Evolutionary conservation across 768 basidiomycete genomes (phyloP).

Genomic region (Calocybe indica): DNA sequence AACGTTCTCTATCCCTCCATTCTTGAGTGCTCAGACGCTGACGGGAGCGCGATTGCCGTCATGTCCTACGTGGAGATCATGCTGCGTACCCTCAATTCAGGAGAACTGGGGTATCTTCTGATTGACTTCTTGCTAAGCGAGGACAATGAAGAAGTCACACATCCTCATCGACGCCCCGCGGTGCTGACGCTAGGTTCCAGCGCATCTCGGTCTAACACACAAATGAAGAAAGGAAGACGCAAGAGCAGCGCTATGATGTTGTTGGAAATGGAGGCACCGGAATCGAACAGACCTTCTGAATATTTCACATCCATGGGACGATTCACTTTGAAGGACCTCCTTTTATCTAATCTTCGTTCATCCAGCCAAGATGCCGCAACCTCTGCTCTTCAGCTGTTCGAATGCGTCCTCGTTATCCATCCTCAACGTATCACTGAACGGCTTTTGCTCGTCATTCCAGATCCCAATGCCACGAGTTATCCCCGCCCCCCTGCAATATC

Average conservation of each 20-base stretch:
- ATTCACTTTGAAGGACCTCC: constrained; percentile 87
- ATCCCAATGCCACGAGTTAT: constrained; percentile 69
- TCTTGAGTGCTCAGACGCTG: constrained; percentile 84
- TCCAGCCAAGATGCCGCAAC: constrained; percentile 57
- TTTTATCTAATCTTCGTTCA: constrained; percentile 75
- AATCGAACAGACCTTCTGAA: constrained; percentile 61
- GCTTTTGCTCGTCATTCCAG: constrained; percentile 66
- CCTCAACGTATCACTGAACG: constrained; percentile 58
- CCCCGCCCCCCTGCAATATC: constrained; percentile 48
- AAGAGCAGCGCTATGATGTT: constrained; percentile 90
- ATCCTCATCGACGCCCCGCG: constrained; percentile 34
- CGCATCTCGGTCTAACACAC: constrained; percentile 24
- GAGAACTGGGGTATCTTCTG: constrained; percentile 62
- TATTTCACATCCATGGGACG: constrained; percentile 87
- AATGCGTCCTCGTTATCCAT: constrained; percentile 67
- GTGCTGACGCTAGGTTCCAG: constrained; percentile 38
- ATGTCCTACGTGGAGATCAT: constrained; percentile 93
- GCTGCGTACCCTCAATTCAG: constrained; percentile 66
- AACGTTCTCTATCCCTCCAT: constrained; percentile 92
- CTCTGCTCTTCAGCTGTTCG: constrained; percentile 76
- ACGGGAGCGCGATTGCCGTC: constrained; percentile 95
- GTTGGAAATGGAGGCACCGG: constrained; percentile 80
- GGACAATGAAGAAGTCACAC: constrained; percentile 63
- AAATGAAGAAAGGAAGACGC: constrained; percentile 47
- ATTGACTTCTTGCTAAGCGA: constrained; percentile 81